A percentile compares a stretch with the other conserved stretches of the same genome.
Evolutionary conservation across 805 yeast genomes (phyloP).

Genomic region (Nakazawaea pomicola): DNA sequence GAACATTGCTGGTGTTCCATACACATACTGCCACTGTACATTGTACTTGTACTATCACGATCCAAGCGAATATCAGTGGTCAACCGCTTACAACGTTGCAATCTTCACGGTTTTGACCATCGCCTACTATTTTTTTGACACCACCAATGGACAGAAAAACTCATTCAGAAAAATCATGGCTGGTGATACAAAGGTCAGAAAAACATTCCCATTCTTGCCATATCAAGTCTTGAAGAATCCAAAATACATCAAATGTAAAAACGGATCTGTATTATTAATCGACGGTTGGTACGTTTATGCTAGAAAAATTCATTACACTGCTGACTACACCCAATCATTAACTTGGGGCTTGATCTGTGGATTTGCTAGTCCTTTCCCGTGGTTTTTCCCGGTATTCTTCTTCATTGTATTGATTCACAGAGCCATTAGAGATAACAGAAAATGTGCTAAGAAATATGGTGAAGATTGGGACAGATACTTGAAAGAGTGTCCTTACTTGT

Average conservation of each 20-base stretch:
- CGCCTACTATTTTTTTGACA: conserved; percentile 92
- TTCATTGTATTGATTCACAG: conserved; percentile 83
- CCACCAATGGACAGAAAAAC: conserved; percentile 93
- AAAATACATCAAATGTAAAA: conserved; percentile 73
- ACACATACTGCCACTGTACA: conserved; percentile 94
- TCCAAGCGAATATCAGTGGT: conserved; percentile 78
- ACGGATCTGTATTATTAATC: conserved; percentile 78
- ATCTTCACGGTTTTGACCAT: conserved; percentile 52
- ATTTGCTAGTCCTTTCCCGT: conserved; percentile 80
- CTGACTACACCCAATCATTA: conserved; percentile 82
- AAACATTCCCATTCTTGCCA: conserved; percentile 91
- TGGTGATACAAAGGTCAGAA: conserved; percentile 74
- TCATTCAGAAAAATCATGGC: conserved; percentile 79
- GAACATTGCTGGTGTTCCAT: conserved; percentile 99
- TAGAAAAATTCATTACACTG: conserved; percentile 92
- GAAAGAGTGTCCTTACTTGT: conserved; percentile 84
- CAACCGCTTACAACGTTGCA: conserved; percentile 50
- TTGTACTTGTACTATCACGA: conserved; percentile 77
- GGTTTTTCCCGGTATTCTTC: conserved; percentile 94
- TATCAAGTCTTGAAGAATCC: conserved; percentile 80
- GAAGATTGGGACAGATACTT: conserved; percentile 88
- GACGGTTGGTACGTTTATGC: conserved; percentile 96
- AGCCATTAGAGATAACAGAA: conserved; percentile 79
- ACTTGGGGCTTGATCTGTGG: conserved; percentile 95
- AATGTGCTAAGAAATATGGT: conserved; percentile 86